phyloP scores from a whole-genome alignment of 768 basidiomycete genomes.

The Sutorius australiensis region DNA sequence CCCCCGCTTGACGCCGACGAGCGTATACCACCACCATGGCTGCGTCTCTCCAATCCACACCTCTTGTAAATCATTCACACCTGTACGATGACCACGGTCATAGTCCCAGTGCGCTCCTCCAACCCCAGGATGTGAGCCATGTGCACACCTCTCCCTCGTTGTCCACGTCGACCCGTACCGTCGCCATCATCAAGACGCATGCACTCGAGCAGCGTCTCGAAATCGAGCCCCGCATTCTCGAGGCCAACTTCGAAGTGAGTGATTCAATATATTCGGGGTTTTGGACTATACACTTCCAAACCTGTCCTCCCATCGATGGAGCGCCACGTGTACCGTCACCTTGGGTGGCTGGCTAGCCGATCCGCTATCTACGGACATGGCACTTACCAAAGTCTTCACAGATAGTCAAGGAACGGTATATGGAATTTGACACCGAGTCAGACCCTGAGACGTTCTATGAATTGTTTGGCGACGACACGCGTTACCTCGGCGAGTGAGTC shows the following conservation, averaged over 20 bases:
- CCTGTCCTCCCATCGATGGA: conserved; percentile 1
- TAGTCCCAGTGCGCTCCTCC: not conserved
- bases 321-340: conserved; percentile 6
- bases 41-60: conserved; percentile 10
- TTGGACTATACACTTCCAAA: not conserved
- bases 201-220: conserved; percentile 71
- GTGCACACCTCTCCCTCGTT: conserved; percentile 8
- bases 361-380: conserved; percentile 14
- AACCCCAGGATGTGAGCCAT: conserved; percentile 3
- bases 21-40: conserved; percentile 20
- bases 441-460: conserved; percentile 78
- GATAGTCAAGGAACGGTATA: conserved; percentile 86
- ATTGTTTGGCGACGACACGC: conserved; percentile 74
- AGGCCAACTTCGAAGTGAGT: conserved; percentile 78
- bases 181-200: conserved; percentile 82
- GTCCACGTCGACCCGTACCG: conserved; percentile 49
- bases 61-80: conserved; percentile 14
- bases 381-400: conserved; percentile 28
- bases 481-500: conserved; percentile 73
- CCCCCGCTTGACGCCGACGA: conserved; percentile 4
- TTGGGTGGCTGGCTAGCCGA: conserved; percentile 7
- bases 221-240: conserved; percentile 74
- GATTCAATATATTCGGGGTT: not conserved
- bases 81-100: conserved; percentile 14
- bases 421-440: conserved; percentile 82